Base-by-base conservation (phyloP, 1,284 basidiomycete genomes). In the Marasmius fiardii region DNA sequence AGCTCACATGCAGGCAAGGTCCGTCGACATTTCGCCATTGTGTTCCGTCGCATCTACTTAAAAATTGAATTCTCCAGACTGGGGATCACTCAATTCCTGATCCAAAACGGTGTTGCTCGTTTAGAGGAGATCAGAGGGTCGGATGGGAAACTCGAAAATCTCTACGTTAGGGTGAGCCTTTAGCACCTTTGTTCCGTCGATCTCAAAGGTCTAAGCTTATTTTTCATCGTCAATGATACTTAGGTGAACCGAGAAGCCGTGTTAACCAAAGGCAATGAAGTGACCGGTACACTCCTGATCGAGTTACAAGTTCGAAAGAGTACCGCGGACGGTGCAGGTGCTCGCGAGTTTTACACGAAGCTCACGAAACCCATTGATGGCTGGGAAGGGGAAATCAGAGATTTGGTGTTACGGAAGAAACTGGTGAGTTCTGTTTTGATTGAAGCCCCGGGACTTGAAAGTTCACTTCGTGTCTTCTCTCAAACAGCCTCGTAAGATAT, bases 1-100 rank as follows among this genome's bases (percentile, higher is more conserved):
- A 67, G 92, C 92, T n/a, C 92, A 94, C 66, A 94, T 94, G 92
- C 91, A 90, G 70, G 90, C 88, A 51, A 82, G 88, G 87, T 89
- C n/a, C n/a, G n/a, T n/a, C n/a, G 67, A 47, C 73, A 60, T 52
- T 18, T 41, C 54, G 23, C 23, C 24, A n/a, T n/a, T n/a, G n/a
- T n/a, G n/a, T n/a, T n/a, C n/a, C n/a, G n/a, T n/a, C n/a, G n/a
- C n/a, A n/a, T n/a, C n/a, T n/a, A n/a, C 6, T 56, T 43, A 26
- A 21, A 28, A n/a, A 20, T 51, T 44, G n/a, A 11, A 7, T 28
- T 23, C n/a, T 41, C 18, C 56, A 90, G 90, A 26, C 74, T 92
- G 56, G 90, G 90, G 28, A 93, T 93, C 65, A 90, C 88, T 11
- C 85, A 89, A 59, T 85, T 87, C 70, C 75, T 93, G 61, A 84